Conservation (phyloP, 345 rosid genomes). For the Bruguiera parviflora region DNA sequence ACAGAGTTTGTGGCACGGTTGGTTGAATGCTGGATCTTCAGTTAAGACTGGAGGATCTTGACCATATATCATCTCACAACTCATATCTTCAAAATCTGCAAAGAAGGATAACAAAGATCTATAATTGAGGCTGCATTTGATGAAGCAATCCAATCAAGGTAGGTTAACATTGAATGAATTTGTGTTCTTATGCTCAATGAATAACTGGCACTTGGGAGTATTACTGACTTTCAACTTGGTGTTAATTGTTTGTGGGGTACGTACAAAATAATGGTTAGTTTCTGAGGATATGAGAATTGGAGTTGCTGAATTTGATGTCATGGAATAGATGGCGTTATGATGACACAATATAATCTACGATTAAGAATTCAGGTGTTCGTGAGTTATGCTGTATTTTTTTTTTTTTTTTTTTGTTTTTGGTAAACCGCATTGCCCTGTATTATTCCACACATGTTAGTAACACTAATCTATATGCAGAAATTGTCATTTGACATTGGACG, state of each 20-base stretch:
- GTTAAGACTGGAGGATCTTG: conserved; percentile 60
- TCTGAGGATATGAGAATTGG: conserved; percentile 29
- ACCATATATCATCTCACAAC: conserved; percentile 91
- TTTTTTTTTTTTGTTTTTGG: no score
- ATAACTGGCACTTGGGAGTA: conserved; percentile 23
- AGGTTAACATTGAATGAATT: neutral
- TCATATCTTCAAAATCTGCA: conserved; percentile 93
- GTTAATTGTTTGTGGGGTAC: conserved; percentile 9
- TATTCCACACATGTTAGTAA: conserved; percentile 10
- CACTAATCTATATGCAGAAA: conserved; percentile 20
- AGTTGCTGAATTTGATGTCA: conserved; percentile 7
- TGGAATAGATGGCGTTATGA: conserved; percentile 22
- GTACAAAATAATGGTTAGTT: conserved; percentile 35
- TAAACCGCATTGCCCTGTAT: neutral
- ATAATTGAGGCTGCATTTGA: conserved; percentile 4
- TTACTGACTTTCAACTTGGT: conserved; percentile 20
- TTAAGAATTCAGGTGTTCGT: conserved; percentile 10
- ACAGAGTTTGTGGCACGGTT: conserved; percentile 83
- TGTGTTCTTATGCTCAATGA: neutral
- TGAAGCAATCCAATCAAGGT: neutral
- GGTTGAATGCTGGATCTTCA: conserved; percentile 78
- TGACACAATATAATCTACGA: neutral
- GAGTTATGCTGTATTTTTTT: no score
- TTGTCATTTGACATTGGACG: conserved; percentile 30
- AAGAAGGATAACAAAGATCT: conserved; percentile 15